Percentiles rank a stretch among this genome's conserved stretches.
phyloP scores from a whole-genome alignment of 202 grass and related monocot genomes.

The Dendrocalamus latiflorus region DNA sequence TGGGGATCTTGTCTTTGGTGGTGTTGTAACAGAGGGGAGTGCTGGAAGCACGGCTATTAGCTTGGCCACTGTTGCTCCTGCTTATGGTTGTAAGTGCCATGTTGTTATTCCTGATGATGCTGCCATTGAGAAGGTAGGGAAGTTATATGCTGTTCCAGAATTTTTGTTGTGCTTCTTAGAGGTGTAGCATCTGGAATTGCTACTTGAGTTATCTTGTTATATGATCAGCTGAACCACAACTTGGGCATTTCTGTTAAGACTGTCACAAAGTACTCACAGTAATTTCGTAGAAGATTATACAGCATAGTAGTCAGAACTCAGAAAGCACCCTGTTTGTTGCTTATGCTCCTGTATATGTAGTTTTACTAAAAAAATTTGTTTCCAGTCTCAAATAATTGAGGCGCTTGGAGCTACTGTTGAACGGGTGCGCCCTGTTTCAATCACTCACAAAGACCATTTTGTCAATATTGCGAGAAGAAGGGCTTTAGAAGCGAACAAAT shows the following conservation, averaged over 20 bases:
- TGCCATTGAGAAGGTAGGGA: conserved; percentile 82
- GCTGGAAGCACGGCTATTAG: conserved; percentile 97
- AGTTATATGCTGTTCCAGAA: not conserved
- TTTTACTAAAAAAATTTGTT: conserved; percentile 9
- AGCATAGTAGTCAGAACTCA: not conserved
- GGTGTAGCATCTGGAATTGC: not conserved
- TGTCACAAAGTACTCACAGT: not conserved
- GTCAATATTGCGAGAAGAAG: conserved; percentile 94
- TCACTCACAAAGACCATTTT: conserved; percentile 84
- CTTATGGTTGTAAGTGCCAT: conserved; percentile 83
- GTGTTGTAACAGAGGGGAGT: conserved; percentile 81
- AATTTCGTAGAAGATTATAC: not conserved
- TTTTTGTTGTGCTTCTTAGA: not conserved
- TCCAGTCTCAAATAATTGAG: conserved; percentile 91
- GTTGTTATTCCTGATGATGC: conserved; percentile 94
- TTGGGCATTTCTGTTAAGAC: conserved; percentile 15
- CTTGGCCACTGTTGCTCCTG: conserved; percentile 80
- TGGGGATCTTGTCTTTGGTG: conserved; percentile 59
- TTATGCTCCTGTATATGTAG: conserved; percentile 10
- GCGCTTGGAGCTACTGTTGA: conserved; percentile 86
- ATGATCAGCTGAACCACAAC: not conserved
- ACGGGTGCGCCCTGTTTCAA: conserved; percentile 88
- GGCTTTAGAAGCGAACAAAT: conserved; percentile 62
- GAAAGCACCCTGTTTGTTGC: not conserved
- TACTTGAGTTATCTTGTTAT: not conserved